Base-by-base conservation (phyloP, 352 stramenopile genomes). In the Globisporangium alternatum region DNA sequence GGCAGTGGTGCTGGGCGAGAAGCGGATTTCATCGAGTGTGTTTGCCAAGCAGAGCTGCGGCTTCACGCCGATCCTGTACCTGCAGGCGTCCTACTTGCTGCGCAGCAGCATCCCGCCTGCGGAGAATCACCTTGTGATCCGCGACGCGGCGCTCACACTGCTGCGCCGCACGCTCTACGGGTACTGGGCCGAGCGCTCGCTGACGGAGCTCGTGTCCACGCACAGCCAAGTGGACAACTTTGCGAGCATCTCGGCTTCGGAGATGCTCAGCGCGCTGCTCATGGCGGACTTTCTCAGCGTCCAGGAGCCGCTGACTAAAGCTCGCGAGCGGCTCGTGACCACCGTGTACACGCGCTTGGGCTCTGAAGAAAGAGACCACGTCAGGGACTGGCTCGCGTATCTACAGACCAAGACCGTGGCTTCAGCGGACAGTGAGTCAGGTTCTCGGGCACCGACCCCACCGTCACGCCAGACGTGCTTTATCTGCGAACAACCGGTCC, bases 281-380 rank as follows among this genome's bases (percentile, higher is more conserved):
- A 93, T 95, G 86, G 83, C 82, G 5, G 86, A 95, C 49, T 88
- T 88, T 52, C 71, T 95, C n/a, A 90, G 80, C 64, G 77, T 91
- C 1, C 77, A 92, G 53, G 19, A 57, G 37, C 72, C 72, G n/a
- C 56, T 90, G 54, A 75, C 58, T 28, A 30, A 59, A 19, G 60
- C 55, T 8, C 72, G 60, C 37, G 69, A 83, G 65, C 69, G 64
- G 5, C 52, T 92, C 5, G 70, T 93, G 21, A 86, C 76, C 13
- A 71, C 76, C 15, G 70, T 90, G 35, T 95, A 93, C 65, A 73
- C 75, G 47, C 75, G 81, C 31, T 55, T 92, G 7, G 83, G 80
- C 3, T 79, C 78, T 0, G 53, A 71, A 37, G 33, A 37, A 37
- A 9, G 33, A 0, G 81, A 81, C 21, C 74, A 81, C n/a, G 72